Base-by-base conservation (phyloP, 2,329 filamentous ascomycete species). In the Coniosporium tulheliwenetii region DNA sequence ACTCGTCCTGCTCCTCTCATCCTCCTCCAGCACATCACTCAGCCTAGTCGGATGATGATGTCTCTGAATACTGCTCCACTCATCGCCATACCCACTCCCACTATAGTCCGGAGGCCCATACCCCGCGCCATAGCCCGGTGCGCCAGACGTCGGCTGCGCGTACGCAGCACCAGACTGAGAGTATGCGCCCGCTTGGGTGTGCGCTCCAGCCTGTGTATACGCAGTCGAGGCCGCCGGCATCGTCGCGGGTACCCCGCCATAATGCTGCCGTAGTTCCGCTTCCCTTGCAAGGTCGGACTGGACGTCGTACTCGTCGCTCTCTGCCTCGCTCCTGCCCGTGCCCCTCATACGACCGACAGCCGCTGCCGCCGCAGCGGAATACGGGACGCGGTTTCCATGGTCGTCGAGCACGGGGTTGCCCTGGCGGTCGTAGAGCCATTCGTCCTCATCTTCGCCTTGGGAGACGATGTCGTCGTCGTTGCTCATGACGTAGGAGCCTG, bases 31-130 rank as follows among this genome's bases (percentile, higher is more conserved):
- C 26, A 94, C 86, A 60, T 93, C 86, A 57, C 85, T 93, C 46
- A 94, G 66, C 42, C 87, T 69, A 8, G 86, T 93, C 0, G 86
- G 86, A 60, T 94, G 85, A 49, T 91, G 84, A 59, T 93, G 86
- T 42, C 67, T 58, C 5, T 78, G 79, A 46, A 85, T 66, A n/a
- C 64, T 62, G 47, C 91, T 83, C 84, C 85, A 93, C 4, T 45
- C 19, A 26, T 26, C 47, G 12, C 75, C 79, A 2, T 77, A 70
- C 1, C 74, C 72, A 12, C 35, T 29, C 5, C 47, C 47, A 8
- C 34, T 36, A 7, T 69, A 59, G n/a, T 67, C 77, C 26, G 41
- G 16, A 59, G 79, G 85, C 15, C 71, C 68, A 53, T 85, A 85
- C 51, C 85, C 80, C 13, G 53, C 53, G 46, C 44, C 57, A 50